phyloP scores from a whole-genome alignment of 257 asterid genomes.

The Gentiana straminea region DNA sequence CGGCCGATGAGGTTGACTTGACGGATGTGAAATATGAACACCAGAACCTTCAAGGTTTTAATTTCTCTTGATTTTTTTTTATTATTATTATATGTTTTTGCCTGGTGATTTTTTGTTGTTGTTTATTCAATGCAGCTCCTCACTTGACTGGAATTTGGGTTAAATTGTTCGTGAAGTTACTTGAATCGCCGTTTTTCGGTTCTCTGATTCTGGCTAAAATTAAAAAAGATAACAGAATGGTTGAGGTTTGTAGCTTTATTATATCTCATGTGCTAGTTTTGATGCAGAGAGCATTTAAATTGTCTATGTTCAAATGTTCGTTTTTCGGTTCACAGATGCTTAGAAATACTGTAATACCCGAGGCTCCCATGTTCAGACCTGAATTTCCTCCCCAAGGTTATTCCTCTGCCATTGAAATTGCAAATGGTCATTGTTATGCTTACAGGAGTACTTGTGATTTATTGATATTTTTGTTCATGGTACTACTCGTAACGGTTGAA shows the following conservation, averaged over 20 bases:
- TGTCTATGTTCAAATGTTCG: background rate
- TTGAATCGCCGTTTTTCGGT: conserved; percentile 61
- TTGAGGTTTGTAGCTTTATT: conserved; percentile 36
- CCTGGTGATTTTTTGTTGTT: background rate
- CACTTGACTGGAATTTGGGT: conserved; percentile 77
- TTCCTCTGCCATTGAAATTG: background rate
- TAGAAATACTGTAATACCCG: conserved; percentile 84
- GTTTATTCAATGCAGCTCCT: conserved; percentile 54
- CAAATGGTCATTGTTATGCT: no score
- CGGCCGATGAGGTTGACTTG: conserved; percentile 67
- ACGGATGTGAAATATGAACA: conserved; percentile 47
- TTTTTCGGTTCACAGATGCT: conserved; percentile 39
- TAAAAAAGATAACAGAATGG: conserved; percentile 54
- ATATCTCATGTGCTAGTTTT: no score
- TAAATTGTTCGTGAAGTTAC: conserved; percentile 46
- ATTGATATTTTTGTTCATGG: background rate
- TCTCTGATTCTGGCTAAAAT: conserved; percentile 35
- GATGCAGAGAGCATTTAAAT: no score
- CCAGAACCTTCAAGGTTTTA: conserved; percentile 52
- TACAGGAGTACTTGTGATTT: no score
- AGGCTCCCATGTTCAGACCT: conserved; percentile 84
- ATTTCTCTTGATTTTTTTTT: background rate
- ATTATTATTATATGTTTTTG: background rate
- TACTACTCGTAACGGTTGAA: conserved; percentile 7
- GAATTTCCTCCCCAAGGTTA: conserved; percentile 95